phyloP scores from a whole-genome alignment of 768 basidiomycete species.

The Phaeotremella skinneri region DNA sequence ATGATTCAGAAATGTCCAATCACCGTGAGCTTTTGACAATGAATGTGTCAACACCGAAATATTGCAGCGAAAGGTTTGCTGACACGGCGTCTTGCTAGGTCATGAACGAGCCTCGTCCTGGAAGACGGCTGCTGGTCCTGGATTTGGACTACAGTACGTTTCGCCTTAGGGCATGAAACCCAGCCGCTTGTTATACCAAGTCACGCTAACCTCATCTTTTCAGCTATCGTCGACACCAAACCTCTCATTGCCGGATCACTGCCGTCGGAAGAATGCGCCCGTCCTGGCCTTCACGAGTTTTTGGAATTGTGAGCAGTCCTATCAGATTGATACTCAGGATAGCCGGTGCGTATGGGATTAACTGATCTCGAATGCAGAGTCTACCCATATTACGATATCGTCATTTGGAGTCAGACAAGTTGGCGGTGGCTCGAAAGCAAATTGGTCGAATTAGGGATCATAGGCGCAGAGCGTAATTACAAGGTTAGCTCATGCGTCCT shows the following conservation, averaged over 20 bases:
- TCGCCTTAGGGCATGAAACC: slow-evolving; percentile 1
- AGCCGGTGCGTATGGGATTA: neutral
- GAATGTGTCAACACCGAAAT: neutral
- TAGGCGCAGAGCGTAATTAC: slow-evolving; percentile 68
- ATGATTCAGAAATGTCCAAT: slow-evolving; percentile 59
- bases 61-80: neutral
- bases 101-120: slow-evolving; percentile 71
- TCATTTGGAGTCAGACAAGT: slow-evolving; percentile 76
- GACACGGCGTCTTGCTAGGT: slow-evolving; percentile 56
- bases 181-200: neutral
- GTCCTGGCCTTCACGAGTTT: slow-evolving; percentile 80
- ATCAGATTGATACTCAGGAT: neutral
- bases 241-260: slow-evolving; percentile 77
- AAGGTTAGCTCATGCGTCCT: slow-evolving; percentile 56
- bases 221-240: slow-evolving; percentile 80
- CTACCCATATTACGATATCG: slow-evolving; percentile 83
- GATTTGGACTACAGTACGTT: slow-evolving; percentile 81
- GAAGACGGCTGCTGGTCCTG: slow-evolving; percentile 77
- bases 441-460: slow-evolving; percentile 78
- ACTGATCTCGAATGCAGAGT: slow-evolving; percentile 44
- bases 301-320: slow-evolving; percentile 59
- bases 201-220: neutral
- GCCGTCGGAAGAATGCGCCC: slow-evolving; percentile 74
- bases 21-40: slow-evolving; percentile 34
- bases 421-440: slow-evolving; percentile 90